phyloP scores from a whole-genome alignment of 140 eudicot genomes.

The Anethum foeniculum region DNA sequence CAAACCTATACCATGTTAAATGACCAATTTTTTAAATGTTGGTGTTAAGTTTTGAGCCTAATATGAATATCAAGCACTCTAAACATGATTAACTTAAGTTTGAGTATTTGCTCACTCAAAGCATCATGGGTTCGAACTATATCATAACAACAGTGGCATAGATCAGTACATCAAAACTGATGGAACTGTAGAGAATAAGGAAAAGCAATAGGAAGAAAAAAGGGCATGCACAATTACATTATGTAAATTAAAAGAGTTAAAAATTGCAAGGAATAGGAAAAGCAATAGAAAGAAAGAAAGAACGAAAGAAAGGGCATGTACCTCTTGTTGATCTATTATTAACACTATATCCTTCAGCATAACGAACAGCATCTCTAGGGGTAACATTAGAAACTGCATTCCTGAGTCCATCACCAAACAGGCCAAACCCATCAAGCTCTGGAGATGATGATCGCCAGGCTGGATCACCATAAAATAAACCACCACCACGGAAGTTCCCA shows the following conservation, averaged over 20 bases:
- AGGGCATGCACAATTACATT: constrained; percentile 26
- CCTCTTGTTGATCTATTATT: constrained; percentile 67
- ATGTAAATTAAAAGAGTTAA: not conserved
- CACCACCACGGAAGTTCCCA: constrained; percentile 26
- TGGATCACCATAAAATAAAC: constrained; percentile 48
- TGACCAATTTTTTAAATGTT: not conserved
- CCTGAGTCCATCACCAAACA: constrained; percentile 58
- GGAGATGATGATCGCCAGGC: constrained; percentile 67
- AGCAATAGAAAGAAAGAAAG: not conserved
- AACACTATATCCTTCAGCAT: constrained; percentile 78
- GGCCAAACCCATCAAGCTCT: constrained; percentile 44
- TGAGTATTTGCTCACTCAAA: not conserved
- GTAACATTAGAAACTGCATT: constrained; percentile 49
- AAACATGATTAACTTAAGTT: not conserved
- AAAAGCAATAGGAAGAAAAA: not conserved
- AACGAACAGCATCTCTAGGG: constrained; percentile 59
- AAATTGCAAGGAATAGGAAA: not conserved
- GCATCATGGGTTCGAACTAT: not conserved
- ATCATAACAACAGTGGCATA: not conserved
- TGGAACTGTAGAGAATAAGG: not conserved
- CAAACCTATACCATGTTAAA: not conserved
- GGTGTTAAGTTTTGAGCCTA: not conserved
- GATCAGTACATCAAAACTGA: not conserved
- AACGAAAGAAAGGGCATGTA: constrained; percentile 10
- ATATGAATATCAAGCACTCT: not conserved